These are phyloP conservation scores for Giardia muris DNA, from an alignment of 208 protist species.

Conservation along the genomic window DNA sequence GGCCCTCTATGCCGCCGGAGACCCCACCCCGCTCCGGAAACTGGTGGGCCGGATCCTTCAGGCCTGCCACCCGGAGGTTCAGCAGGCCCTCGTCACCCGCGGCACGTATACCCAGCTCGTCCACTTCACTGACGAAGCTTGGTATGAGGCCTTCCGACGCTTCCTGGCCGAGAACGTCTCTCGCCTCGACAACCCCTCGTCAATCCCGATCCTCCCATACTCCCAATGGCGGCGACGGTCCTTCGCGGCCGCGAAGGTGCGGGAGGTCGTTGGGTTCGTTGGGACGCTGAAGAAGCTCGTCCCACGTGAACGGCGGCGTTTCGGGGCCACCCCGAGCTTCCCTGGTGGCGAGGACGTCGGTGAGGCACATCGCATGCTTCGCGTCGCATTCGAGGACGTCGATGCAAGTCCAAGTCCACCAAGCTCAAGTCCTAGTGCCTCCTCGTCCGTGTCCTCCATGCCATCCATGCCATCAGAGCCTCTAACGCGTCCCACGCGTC, in stretches of 20 bases:
- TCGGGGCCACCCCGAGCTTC: too few species aligned
- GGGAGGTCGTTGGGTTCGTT: neutral
- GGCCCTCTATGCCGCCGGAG: neutral
- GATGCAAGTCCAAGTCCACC: too few species aligned
- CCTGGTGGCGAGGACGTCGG: too few species aligned
- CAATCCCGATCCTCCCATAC: neutral
- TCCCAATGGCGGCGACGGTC: neutral
- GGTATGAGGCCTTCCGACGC: neutral
- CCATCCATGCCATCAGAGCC: too few species aligned
- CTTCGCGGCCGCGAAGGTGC: neutral
- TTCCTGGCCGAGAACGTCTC: neutral
- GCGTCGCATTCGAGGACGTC: neutral
- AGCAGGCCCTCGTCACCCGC: neutral
- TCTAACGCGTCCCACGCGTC: too few species aligned
- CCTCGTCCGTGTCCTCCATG: too few species aligned
- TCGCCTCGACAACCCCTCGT: neutral
- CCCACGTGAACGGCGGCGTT: neutral
- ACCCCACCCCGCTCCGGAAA: neutral
- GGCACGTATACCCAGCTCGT: neutral
- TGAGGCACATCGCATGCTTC: too few species aligned
- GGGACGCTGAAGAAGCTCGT: neutral
- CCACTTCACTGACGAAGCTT: neutral
- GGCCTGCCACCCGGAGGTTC: neutral
- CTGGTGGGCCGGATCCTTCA: neutral
- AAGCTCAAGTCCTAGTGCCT: too few species aligned